A percentile compares a stretch with the other conserved stretches of the same genome.
Evolutionary conservation across 306 rosid species (phyloP).

Genomic region (Lagenaria siceraria): DNA sequence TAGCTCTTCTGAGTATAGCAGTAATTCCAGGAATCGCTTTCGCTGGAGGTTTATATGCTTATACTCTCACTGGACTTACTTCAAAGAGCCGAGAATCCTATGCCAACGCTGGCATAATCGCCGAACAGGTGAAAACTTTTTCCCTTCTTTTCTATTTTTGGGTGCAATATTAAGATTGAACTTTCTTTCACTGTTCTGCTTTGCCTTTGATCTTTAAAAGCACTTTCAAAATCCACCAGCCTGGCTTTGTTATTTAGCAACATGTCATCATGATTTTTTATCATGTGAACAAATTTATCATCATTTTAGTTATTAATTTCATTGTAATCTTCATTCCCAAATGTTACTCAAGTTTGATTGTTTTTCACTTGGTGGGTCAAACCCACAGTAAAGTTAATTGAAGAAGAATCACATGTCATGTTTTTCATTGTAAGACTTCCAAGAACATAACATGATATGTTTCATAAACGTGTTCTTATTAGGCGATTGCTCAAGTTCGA

Average conservation of each 20-base stretch:
- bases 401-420: background rate
- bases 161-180: background rate
- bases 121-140: slow-evolving; percentile 66
- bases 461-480: background rate
- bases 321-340: background rate
- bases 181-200: background rate
- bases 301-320: slow-evolving; percentile 1
- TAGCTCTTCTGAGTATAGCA: slow-evolving; percentile 89
- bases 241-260: background rate
- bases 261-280: slow-evolving; percentile 21
- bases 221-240: background rate
- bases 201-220: background rate
- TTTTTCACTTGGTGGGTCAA: background rate
- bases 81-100: slow-evolving; percentile 94
- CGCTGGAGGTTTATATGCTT: slow-evolving; percentile 95
- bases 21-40: slow-evolving; percentile 98
- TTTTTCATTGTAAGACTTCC: background rate
- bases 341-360: background rate
- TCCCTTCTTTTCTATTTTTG: background rate
- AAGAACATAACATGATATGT: background rate
- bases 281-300: slow-evolving; percentile 8
- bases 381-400: background rate
- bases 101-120: slow-evolving; percentile 89
- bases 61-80: slow-evolving; percentile 91
- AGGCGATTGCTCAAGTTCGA: slow-evolving; percentile 94